phyloP scores from a whole-genome alignment of 148 eudicot species.

The Nyssa sinensis region DNA sequence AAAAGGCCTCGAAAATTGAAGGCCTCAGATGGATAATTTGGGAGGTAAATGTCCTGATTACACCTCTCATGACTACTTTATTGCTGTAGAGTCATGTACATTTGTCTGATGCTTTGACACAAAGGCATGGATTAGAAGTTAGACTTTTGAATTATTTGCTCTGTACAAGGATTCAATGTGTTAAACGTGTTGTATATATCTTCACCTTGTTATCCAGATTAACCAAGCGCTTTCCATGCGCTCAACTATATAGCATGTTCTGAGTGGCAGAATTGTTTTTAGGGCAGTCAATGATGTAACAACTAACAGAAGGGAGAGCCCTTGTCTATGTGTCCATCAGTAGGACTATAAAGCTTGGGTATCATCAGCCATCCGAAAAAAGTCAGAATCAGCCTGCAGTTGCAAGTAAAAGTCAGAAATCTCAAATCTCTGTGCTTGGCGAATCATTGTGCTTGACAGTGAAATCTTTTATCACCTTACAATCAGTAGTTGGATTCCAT shows the following conservation, averaged over 20 bases:
- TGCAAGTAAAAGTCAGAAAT: too few relatives aligned
- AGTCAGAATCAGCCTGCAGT: background rate
- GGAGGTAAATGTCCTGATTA: background rate
- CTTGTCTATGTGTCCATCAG: background rate
- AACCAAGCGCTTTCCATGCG: background rate
- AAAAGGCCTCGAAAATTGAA: slow-evolving; percentile 90
- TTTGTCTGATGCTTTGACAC: background rate
- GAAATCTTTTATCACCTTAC: background rate
- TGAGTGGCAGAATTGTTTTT: background rate
- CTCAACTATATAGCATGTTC: background rate
- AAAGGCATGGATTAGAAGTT: background rate
- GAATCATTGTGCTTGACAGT: background rate
- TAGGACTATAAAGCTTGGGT: background rate
- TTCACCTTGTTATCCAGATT: background rate
- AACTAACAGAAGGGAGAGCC: background rate
- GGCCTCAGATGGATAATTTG: slow-evolving; percentile 51
- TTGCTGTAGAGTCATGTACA: background rate
- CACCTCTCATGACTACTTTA: background rate
- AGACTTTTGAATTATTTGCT: background rate
- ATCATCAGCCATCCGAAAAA: background rate
- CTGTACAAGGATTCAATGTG: background rate
- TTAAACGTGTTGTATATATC: background rate
- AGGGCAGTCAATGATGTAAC: background rate
- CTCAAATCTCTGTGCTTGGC: background rate
- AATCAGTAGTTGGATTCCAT: too few relatives aligned